Conservation (phyloP, 2,329 filamentous ascomycete species). For the Ambrosiella xylebori region DNA sequence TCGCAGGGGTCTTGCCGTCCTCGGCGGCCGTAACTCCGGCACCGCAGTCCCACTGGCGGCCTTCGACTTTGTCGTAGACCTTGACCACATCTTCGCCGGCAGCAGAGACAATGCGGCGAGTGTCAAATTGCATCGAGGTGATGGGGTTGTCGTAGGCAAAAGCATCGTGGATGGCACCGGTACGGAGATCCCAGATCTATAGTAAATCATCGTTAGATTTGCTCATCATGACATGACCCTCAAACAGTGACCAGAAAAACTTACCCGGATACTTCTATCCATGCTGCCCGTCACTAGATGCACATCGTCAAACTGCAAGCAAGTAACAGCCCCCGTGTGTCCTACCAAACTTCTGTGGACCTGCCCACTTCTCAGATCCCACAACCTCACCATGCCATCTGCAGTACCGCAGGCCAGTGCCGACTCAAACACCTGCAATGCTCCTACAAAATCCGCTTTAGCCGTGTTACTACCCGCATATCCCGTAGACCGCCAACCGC, state of each 20-base stretch:
- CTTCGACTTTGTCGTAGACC: constrained; percentile 94
- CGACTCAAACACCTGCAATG: constrained; percentile 88
- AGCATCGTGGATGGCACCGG: constrained; percentile 85
- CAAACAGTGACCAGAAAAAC: constrained; percentile 21
- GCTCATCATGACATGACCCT: background rate
- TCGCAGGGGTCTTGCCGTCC: constrained; percentile 39
- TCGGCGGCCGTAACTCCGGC: constrained; percentile 57
- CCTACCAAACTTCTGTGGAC: constrained; percentile 93
- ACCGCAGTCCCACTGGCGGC: constrained; percentile 90
- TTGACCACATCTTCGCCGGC: constrained; percentile 90
- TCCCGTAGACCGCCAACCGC: constrained; percentile 55
- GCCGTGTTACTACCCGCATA: constrained; percentile 26
- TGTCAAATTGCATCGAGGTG: constrained; percentile 95
- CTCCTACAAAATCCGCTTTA: constrained; percentile 80
- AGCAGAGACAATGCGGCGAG: constrained; percentile 72
- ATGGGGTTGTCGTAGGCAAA: constrained; percentile 88
- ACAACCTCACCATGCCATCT: constrained; percentile 89
- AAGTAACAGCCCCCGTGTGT: constrained; percentile 86
- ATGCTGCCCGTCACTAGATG: constrained; percentile 85
- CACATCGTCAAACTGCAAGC: constrained; percentile 88
- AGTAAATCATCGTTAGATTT: constrained; percentile 2
- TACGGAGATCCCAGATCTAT: constrained; percentile 96
- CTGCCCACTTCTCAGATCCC: constrained; percentile 91
- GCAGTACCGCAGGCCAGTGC: constrained; percentile 91
- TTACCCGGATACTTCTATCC: constrained; percentile 84